A percentile compares a stretch with the other conserved stretches of the same genome.
Conservation (phyloP, 371 early-diverging fungal genomes). For the Rhizopus delemar region DNA sequence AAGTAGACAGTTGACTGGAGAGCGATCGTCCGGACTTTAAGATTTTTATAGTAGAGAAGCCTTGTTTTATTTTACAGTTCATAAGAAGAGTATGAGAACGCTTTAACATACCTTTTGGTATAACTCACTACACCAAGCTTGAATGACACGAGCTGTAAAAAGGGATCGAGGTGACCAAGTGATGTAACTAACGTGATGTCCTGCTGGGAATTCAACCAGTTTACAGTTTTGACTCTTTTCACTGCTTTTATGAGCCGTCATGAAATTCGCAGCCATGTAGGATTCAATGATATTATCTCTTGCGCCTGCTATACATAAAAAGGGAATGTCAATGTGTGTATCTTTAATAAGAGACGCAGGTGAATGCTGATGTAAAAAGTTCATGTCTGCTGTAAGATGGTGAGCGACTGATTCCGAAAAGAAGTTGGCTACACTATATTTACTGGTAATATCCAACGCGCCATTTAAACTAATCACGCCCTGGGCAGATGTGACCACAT, state of each 20-base stretch:
- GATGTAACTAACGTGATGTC: conserved; percentile 38
- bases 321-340: conserved; percentile 29
- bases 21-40: too few species aligned
- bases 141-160: conserved; percentile 32
- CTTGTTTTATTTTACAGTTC: too few species aligned
- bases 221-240: conserved; percentile 5
- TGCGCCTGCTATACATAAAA: conserved; percentile 35
- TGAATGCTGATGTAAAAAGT: conserved; percentile 50
- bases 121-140: conserved; percentile 40
- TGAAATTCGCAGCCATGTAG: conserved; percentile 24
- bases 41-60: too few species aligned
- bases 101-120: neutral
- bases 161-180: conserved; percentile 50
- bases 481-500: conserved; percentile 65
- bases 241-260: conserved; percentile 35
- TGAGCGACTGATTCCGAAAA: conserved; percentile 44
- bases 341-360: conserved; percentile 31
- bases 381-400: conserved; percentile 31
- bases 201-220: conserved; percentile 20
- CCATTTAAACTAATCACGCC: conserved; percentile 56
- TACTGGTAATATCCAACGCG: conserved; percentile 42
- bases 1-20: too few species aligned
- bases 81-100: too few species aligned
- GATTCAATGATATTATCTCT: conserved; percentile 36
- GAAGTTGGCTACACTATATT: conserved; percentile 22